These are phyloP conservation scores for Pouteria glomerata DNA, from an alignment of 148 eudicot species.

Conservation along the genomic window DNA sequence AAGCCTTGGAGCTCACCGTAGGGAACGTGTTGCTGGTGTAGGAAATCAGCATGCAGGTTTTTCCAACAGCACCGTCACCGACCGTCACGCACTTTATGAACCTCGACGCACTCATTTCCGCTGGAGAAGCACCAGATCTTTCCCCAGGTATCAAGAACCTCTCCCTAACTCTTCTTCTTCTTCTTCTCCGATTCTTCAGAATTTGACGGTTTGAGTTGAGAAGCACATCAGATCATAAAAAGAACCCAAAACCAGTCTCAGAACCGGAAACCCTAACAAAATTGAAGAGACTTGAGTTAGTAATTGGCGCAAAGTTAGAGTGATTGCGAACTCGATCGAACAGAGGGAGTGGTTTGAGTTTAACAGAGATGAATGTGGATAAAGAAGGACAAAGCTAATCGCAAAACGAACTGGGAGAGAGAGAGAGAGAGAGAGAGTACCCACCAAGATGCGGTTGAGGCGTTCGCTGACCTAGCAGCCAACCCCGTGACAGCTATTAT, in stretches of 20 bases:
- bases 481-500: not conserved
- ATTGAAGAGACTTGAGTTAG: not conserved
- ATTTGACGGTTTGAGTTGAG: not conserved
- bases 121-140: not conserved
- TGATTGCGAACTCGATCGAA: not conserved
- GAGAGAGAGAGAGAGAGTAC: conserved; percentile 1
- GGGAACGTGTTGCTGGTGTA: conserved; percentile 41
- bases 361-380: not conserved
- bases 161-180: not conserved
- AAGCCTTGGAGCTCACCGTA: conserved; percentile 17
- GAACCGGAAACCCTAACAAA: conserved; percentile 7
- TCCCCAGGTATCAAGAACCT: not conserved
- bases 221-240: not conserved
- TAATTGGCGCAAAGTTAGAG: not conserved
- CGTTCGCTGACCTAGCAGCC: not conserved
- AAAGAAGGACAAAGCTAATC: not conserved
- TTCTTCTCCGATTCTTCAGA: not conserved
- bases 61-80: conserved; percentile 44
- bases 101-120: conserved; percentile 29
- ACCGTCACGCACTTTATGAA: conserved; percentile 43
- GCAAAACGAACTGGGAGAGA: not conserved
- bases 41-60: conserved; percentile 37
- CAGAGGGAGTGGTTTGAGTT: not conserved
- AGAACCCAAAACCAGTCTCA: not conserved
- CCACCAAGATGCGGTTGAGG: not conserved